phyloP scores from a whole-genome alignment of 148 eudicot genomes.

The Cornus controversa region DNA sequence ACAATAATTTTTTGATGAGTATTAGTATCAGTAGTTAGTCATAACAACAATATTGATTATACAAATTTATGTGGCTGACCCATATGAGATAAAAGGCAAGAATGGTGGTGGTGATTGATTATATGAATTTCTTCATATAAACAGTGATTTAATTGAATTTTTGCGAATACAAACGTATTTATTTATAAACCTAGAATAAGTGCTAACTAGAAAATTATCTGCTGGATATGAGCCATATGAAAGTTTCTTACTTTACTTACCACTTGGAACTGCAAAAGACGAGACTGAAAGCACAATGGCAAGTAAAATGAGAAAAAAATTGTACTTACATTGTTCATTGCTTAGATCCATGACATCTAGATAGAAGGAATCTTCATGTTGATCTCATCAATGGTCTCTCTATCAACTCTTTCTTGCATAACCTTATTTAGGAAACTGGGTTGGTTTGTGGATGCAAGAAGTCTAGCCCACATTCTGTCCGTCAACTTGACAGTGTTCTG shows the following conservation, averaged over 20 bases:
- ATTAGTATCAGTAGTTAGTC: no score
- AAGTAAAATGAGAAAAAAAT: neutral
- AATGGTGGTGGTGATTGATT: no score
- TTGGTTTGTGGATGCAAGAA: conserved; percentile 58
- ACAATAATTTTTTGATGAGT: no score
- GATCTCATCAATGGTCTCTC: conserved; percentile 25
- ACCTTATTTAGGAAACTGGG: conserved; percentile 41
- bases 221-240: neutral
- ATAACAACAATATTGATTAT: no score
- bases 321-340: neutral
- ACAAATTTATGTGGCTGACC: no score
- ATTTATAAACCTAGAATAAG: no score
- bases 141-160: neutral
- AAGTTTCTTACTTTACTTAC: no score
- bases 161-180: neutral
- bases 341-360: conserved; percentile 11
- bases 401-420: conserved; percentile 28
- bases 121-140: neutral
- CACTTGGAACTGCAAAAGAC: no score
- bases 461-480: conserved; percentile 69
- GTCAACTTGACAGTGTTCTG: conserved; percentile 46
- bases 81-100: no score
- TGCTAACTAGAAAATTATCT: neutral
- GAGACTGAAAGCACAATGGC: neutral
- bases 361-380: conserved; percentile 29